A percentile compares a stretch with the other conserved stretches of the same genome.
phyloP scores from a whole-genome alignment of 192 early-diverging fungal genomes.

The Coemansia sp. region DNA sequence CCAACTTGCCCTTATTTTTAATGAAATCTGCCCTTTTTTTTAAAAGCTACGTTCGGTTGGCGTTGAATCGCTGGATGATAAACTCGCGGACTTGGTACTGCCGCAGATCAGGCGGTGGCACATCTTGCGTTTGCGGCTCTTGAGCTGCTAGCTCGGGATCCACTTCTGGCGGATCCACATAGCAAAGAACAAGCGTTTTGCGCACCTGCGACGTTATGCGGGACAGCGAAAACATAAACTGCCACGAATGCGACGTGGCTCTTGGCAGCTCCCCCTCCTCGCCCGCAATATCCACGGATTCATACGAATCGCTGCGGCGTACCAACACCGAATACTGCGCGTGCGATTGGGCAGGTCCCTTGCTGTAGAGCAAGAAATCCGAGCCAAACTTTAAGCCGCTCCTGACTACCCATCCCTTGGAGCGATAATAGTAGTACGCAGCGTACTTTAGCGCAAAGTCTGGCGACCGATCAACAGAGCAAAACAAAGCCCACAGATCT shows the following conservation, averaged over 20 bases:
- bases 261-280: background rate
- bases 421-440: conserved; percentile 83
- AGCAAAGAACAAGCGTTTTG: conserved; percentile 49
- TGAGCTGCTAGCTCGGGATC: background rate
- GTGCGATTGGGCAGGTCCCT: conserved; percentile 37
- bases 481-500: conserved; percentile 24
- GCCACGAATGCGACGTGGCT: conserved; percentile 20
- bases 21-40: background rate
- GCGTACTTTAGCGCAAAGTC: conserved; percentile 70
- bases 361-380: conserved; percentile 64
- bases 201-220: conserved; percentile 40
- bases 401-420: conserved; percentile 82
- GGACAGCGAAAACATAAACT: conserved; percentile 41
- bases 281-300: background rate
- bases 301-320: background rate
- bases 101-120: conserved; percentile 16
- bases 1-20: background rate
- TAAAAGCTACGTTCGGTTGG: conserved; percentile 26
- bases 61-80: conserved; percentile 40
- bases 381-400: conserved; percentile 85
- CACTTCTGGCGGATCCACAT: conserved; percentile 16
- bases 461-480: conserved; percentile 13
- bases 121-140: background rate
- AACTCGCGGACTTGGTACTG: conserved; percentile 33
- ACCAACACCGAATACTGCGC: conserved; percentile 44